Percentiles rank a stretch among this genome's conserved stretches.
Evolutionary conservation across 345 rosid genomes (phyloP).

Genomic region (Adansonia digitata): DNA sequence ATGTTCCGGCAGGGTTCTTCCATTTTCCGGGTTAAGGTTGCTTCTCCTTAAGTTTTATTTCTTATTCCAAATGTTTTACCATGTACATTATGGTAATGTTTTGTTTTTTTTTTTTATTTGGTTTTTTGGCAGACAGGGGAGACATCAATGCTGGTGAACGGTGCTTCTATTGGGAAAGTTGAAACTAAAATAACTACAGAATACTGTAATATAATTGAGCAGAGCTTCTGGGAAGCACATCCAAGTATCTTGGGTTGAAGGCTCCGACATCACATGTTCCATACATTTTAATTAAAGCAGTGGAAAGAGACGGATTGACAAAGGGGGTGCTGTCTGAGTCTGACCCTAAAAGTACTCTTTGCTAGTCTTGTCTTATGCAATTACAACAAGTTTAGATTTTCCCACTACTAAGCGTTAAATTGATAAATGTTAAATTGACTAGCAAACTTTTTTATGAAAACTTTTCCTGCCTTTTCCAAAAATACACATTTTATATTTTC

Average conservation of each 20-base stretch:
- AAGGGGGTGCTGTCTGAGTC: too few species aligned
- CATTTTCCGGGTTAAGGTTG: conserved; percentile 41
- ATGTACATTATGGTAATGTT: neutral
- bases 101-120: neutral
- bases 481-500: too few species aligned
- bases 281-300: neutral
- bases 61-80: neutral
- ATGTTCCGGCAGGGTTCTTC: conserved; percentile 82
- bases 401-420: too few species aligned
- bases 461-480: too few species aligned
- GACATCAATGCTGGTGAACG: neutral
- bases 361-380: too few species aligned
- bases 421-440: too few species aligned
- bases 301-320: too few species aligned
- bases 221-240: conserved; percentile 11
- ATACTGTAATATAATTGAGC: conserved; percentile 10
- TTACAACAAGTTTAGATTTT: too few species aligned
- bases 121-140: neutral
- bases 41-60: neutral
- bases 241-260: neutral
- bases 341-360: too few species aligned
- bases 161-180: neutral
- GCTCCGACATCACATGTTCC: neutral
- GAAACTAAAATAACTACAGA: neutral
- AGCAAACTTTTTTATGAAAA: too few species aligned